Evolutionary conservation across 75 land plant species (phyloP).

Genomic region (Selaginella moellendorffii): DNA sequence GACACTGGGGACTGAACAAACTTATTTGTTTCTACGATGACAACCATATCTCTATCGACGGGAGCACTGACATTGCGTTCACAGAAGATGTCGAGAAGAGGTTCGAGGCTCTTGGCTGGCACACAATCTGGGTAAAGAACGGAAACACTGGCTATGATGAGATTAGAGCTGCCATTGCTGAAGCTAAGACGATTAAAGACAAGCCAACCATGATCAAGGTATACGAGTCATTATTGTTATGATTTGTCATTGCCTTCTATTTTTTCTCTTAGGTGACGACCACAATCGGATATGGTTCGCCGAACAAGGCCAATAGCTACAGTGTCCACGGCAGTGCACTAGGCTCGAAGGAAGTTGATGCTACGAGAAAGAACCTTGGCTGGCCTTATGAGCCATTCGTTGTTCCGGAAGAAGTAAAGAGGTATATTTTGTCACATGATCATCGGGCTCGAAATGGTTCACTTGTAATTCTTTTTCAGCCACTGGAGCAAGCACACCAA

Average conservation of each 20-base stretch:
- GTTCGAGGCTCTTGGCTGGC: constrained; percentile 94
- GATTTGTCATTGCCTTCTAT: no score
- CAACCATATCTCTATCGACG: constrained; percentile 96
- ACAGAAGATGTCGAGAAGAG: constrained; percentile 71
- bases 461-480: constrained; percentile 30
- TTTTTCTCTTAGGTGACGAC: constrained; percentile 55
- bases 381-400: constrained; percentile 93
- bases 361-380: constrained; percentile 73
- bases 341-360: constrained; percentile 89
- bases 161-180: constrained; percentile 53
- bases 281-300: constrained; percentile 92
- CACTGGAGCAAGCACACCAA: constrained; percentile 80
- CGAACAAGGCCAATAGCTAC: constrained; percentile 89
- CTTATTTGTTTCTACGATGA: constrained; percentile 94
- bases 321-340: constrained; percentile 60
- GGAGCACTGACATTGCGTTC: constrained; percentile 95
- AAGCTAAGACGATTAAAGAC: constrained; percentile 69
- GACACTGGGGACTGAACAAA: constrained; percentile 97
- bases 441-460: no score
- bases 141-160: constrained; percentile 83
- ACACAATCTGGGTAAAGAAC: constrained; percentile 94
- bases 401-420: constrained; percentile 92
- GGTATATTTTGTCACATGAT: no score
- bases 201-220: constrained; percentile 97
- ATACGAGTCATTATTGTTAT: not conserved